A percentile compares a stretch with the other conserved stretches of the same genome.
Conservation (phyloP, 331 rosid genomes). For the Arachis monticola region DNA sequence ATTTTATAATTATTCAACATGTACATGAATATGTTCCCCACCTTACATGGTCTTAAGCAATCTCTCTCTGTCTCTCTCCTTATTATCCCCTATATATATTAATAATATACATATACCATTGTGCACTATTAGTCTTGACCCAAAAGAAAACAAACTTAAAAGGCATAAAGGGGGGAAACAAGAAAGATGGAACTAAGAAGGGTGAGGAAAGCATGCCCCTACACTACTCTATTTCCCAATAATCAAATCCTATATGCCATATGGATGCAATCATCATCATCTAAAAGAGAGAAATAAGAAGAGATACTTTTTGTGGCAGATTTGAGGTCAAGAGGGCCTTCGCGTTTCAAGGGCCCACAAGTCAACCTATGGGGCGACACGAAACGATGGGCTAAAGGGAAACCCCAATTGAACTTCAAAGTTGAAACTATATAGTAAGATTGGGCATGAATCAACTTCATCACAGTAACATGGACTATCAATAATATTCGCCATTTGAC, state of each 20-base stretch:
- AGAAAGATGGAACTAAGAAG: conserved; percentile 48
- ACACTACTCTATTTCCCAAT: conserved; percentile 17
- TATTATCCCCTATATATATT: conserved; percentile 50
- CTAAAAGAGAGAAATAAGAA: conserved; percentile 51
- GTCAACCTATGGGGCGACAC: conserved; percentile 58
- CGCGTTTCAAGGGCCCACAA: conserved; percentile 63
- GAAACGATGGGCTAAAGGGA: conserved; percentile 88
- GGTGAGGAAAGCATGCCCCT: conserved; percentile 61
- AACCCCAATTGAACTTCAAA: conserved; percentile 29
- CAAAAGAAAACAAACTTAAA: conserved; percentile 51
- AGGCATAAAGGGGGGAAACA: conserved; percentile 43
- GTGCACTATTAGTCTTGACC: conserved; percentile 40
- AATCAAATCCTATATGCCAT: conserved; percentile 39
- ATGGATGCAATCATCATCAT: conserved; percentile 90
- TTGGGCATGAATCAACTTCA: conserved; percentile 64
- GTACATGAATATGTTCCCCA: conserved; percentile 94
- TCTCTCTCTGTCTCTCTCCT: conserved; percentile 36
- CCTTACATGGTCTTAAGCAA: conserved; percentile 76
- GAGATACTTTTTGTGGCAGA: conserved; percentile 52
- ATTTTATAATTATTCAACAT: conserved; percentile 58
- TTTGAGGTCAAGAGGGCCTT: conserved; percentile 81
- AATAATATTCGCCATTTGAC: too few relatives aligned
- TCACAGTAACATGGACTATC: conserved; percentile 21
- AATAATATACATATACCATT: conserved; percentile 44
- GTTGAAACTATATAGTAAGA: conserved; percentile 47